Conservation (phyloP, 2,329 filamentous ascomycete species). For the Pochonia chlamydosporia region DNA sequence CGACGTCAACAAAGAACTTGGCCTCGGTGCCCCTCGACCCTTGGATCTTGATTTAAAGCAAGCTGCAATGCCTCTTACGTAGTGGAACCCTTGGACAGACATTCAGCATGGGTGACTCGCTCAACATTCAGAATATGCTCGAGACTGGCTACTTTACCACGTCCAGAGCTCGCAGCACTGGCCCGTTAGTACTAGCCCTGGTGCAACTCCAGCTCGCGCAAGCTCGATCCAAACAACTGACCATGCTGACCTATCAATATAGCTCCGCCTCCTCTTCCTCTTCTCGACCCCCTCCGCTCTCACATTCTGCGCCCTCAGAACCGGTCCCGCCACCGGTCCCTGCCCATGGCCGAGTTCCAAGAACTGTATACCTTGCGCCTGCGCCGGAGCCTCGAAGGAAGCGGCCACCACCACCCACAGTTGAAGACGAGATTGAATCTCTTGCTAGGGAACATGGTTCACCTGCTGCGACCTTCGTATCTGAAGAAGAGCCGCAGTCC, state of each 20-base stretch:
- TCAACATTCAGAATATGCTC: constrained; percentile 41
- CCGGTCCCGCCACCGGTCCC: constrained; percentile 12
- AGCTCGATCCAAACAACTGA: not conserved
- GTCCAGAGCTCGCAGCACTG: constrained; percentile 31
- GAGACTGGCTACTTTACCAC: constrained; percentile 46
- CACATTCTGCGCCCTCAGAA: constrained; percentile 10
- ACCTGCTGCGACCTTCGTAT: constrained; percentile 16
- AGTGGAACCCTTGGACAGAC: constrained; percentile 7
- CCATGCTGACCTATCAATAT: not conserved
- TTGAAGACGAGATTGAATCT: constrained; percentile 63
- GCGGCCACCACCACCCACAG: constrained; percentile 57
- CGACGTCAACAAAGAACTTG: not conserved
- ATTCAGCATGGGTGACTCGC: constrained; percentile 35
- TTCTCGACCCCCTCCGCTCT: constrained; percentile 14
- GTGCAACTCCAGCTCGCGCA: not conserved
- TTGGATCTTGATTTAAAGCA: not conserved
- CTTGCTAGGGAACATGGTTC: constrained; percentile 54
- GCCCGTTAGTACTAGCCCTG: constrained; percentile 16
- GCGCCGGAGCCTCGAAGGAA: constrained; percentile 16
- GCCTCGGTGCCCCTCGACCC: not conserved
- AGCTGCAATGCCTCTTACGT: constrained; percentile 16
- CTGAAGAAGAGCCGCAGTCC: constrained; percentile 50
- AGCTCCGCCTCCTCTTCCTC: constrained; percentile 7
- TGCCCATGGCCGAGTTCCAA: constrained; percentile 7
- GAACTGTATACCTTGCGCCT: constrained; percentile 9